Conservation (phyloP, 2,329 filamentous ascomycete genomes). For the Xylariales sp. region DNA sequence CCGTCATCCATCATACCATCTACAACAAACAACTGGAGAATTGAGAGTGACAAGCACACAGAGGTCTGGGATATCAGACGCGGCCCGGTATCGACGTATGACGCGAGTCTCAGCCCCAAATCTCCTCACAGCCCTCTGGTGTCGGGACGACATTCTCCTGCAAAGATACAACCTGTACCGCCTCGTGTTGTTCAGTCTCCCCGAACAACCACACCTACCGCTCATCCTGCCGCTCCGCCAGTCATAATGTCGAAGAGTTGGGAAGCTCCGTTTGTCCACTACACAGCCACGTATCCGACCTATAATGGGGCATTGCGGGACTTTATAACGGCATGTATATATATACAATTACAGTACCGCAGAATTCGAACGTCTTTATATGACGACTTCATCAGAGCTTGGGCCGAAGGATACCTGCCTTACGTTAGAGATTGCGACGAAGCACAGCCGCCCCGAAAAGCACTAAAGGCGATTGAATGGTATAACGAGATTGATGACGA, state of each 20-base stretch:
- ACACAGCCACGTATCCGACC: slow-evolving; percentile 45
- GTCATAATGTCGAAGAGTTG: slow-evolving; percentile 17
- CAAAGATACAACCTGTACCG: slow-evolving; percentile 33
- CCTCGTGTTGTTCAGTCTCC: slow-evolving; percentile 21
- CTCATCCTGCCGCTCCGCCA: slow-evolving; percentile 6
- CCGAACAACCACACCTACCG: slow-evolving; percentile 3
- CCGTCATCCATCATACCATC: slow-evolving; percentile 47
- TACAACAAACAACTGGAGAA: slow-evolving; percentile 36
- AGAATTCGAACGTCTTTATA: slow-evolving; percentile 48
- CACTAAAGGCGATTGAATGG: slow-evolving; percentile 49
- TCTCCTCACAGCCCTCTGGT: slow-evolving; percentile 4
- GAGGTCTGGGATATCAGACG: slow-evolving; percentile 13
- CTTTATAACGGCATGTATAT: slow-evolving; percentile 50
- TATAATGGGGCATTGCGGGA: slow-evolving; percentile 47
- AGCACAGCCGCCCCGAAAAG: slow-evolving; percentile 38
- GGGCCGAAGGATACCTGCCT: slow-evolving; percentile 48
- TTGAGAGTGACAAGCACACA: slow-evolving; percentile 19
- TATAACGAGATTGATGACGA: slow-evolving; percentile 51
- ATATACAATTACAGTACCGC: slow-evolving; percentile 45
- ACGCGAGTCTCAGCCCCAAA: background rate
- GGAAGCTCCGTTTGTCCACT: slow-evolving; percentile 46
- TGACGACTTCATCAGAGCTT: slow-evolving; percentile 53
- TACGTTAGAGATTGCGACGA: slow-evolving; percentile 48
- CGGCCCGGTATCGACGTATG: slow-evolving; percentile 9
- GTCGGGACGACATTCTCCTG: slow-evolving; percentile 31